A percentile compares a stretch with the other conserved stretches of the same genome.
These are phyloP conservation scores for Psilocybe subaeruginosa DNA, from an alignment of 768 basidiomycete genomes.

Conservation along the genomic window DNA sequence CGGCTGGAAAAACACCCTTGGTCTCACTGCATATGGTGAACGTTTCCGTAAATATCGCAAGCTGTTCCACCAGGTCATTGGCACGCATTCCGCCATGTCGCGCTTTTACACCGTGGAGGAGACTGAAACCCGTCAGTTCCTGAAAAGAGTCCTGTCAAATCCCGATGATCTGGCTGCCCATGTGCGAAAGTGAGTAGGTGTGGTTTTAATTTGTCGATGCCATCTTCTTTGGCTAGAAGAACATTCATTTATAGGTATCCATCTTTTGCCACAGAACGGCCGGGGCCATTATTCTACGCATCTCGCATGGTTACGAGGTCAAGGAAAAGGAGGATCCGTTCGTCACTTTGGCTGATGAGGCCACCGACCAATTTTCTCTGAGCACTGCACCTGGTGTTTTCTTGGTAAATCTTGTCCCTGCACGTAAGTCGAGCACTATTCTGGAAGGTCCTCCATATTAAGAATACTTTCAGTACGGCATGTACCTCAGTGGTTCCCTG, in stretches of 20 bases:
- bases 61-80: constrained; percentile 44
- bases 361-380: constrained; percentile 39
- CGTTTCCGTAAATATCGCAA: constrained; percentile 44
- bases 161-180: constrained; percentile 36
- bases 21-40: constrained; percentile 37
- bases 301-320: constrained; percentile 47
- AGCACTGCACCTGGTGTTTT: constrained; percentile 46
- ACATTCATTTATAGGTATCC: background rate
- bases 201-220: constrained; percentile 9
- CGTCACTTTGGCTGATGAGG: constrained; percentile 39
- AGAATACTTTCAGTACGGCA: constrained; percentile 39
- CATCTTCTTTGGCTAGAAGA: background rate
- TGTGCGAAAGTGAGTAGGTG: constrained; percentile 36
- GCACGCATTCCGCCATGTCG: constrained; percentile 38
- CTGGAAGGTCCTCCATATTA: background rate
- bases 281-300: constrained; percentile 45
- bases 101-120: constrained; percentile 42
- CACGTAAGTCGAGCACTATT: constrained; percentile 30
- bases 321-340: constrained; percentile 41
- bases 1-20: constrained; percentile 40
- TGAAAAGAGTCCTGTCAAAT: constrained; percentile 36
- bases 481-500: constrained; percentile 61
- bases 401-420: constrained; percentile 54
- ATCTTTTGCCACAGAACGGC: constrained; percentile 36
- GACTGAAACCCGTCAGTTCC: constrained; percentile 39